Evolutionary conservation across 2,329 filamentous ascomycete genomes (phyloP), one percentile per base, ranked within the genome.

Genomic region (Lojkania enalia): DNA sequence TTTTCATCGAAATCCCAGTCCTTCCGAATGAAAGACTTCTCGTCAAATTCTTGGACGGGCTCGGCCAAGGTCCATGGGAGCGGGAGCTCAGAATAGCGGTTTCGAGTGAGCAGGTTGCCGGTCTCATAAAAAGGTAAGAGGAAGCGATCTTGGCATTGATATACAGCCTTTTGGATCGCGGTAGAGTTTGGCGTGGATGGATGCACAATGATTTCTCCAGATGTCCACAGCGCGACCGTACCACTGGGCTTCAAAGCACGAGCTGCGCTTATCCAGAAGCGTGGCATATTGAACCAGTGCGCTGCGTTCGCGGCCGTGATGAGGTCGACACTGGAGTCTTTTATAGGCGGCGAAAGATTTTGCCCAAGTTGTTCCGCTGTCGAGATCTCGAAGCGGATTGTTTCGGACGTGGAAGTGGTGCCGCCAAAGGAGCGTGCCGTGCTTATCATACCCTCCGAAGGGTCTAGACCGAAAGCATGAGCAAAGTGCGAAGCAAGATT

Each of bases 271-370:
- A 49, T 36, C 73, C 77, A 83, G 64, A 83, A 82, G 0, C 43
- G 42, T 0, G 66, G 51, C 71, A 82, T 74, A 51, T 83, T 71
- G 63, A 83, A 82, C 80, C 80, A 83, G 59, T 83, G 81, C 0
- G 77, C 63, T 9, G 77, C 74, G 2, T 71, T 78, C 0, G 75
- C 75, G 6, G 74, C 73, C 0, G 71, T 75, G 49, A 81, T 67
- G n/a, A 81, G 60, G 54, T 81, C 78, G 6, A 81, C 71, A 40
- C 62, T 66, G 31, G 49, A 48, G 31, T 66, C 67, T 2, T 48
- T 49, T 3, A 76, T 46, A 1, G 57, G 55, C 20, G 43, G 58
- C 9, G 51, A 43, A 12, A 71, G 47, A 2, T 62, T 42, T 2
- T 50, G 42, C 14, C 68, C 71, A 2, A 80, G 66, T 0, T 70